phyloP scores from a whole-genome alignment of 2,329 filamentous ascomycete species.

The Fusarium sp. region DNA sequence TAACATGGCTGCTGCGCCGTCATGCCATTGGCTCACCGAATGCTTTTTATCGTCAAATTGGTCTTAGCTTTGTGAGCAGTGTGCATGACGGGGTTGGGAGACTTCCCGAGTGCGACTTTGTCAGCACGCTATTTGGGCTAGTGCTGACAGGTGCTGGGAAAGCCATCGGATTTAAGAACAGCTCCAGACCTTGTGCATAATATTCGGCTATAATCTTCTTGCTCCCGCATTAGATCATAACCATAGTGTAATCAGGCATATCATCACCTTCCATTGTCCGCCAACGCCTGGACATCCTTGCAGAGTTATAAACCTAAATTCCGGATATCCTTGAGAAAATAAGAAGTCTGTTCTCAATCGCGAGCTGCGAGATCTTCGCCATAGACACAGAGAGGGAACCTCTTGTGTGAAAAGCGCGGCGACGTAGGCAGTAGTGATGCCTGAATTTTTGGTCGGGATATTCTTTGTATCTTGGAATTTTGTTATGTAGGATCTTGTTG shows the following conservation, averaged over 20 bases:
- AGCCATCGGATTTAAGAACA: background rate
- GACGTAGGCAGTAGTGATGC: no score
- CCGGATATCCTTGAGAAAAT: background rate
- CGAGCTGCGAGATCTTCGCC: background rate
- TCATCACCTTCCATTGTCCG: no score
- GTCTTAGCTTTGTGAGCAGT: background rate
- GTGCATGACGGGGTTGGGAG: background rate
- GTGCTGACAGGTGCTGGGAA: background rate
- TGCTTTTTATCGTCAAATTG: background rate
- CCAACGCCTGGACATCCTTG: no score
- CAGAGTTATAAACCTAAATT: background rate
- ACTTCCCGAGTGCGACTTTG: background rate
- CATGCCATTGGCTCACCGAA: background rate
- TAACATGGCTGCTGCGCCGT: background rate
- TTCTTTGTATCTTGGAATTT: background rate
- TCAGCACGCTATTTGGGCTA: background rate
- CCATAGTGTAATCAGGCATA: no score
- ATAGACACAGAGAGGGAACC: no score
- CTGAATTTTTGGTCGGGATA: no score
- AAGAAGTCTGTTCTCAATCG: background rate
- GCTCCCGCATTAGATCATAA: no score
- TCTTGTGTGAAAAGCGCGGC: rapidly evolving
- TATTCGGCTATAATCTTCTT: no score
- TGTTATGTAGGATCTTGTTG: background rate
- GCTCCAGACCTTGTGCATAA: background rate